Evolutionary conservation across 2,329 filamentous ascomycete genomes (phyloP), one percentile per base, ranked within the genome.

Genomic region (Diaporthe amygdali): DNA sequence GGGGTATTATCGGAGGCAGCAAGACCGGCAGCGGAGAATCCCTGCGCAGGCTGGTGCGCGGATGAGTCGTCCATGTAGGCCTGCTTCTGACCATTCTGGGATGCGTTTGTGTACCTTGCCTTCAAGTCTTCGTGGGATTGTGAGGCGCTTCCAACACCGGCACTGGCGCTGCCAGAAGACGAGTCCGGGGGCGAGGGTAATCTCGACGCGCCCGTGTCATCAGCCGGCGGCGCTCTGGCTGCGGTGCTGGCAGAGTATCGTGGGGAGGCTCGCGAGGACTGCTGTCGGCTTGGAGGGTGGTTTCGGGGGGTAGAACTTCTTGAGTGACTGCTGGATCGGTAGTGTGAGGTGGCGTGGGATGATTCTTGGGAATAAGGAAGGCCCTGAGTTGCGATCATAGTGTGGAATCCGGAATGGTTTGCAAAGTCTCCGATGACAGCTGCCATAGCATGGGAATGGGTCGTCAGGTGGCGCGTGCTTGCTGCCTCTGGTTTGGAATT

Each of bases 351-450:
- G 69, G 84, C 78, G 71, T 84, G 84, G 74, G 83, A 84, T 75
- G 85, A 84, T 74, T 86, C 85, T 74, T 84, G 84, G 74, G 83
- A 84, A 74, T 81, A 75, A 12, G 71, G 81, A 74, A 85, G 76
- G 64, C 83, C 82, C 54, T 86, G 81, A 70, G 83, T 81, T 71
- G 84, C 82, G 85, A 94, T 92, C 87, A 91, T 93, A 84, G 87
- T 90, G 85, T 90, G 89, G 83, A 92, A 92, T 83, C 90, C 89
- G 77, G 89, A 87, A 83, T 94, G 91, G 82, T 93, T 89, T 83
- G 91, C 90, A 84, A 91, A 91, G 85, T 96, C 94, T 81, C 88
- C 88, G 76, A 91, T 87, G 82, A 91, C 81, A 82, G 89, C 86
- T 79, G 89, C 90, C 90, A 92, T 91, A 83, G 81, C 86, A 84